Evolutionary conservation across 1,139 yeast species (phyloP), one percentile per base, ranked within the genome.

Genomic region (Pichia norvegensis): DNA sequence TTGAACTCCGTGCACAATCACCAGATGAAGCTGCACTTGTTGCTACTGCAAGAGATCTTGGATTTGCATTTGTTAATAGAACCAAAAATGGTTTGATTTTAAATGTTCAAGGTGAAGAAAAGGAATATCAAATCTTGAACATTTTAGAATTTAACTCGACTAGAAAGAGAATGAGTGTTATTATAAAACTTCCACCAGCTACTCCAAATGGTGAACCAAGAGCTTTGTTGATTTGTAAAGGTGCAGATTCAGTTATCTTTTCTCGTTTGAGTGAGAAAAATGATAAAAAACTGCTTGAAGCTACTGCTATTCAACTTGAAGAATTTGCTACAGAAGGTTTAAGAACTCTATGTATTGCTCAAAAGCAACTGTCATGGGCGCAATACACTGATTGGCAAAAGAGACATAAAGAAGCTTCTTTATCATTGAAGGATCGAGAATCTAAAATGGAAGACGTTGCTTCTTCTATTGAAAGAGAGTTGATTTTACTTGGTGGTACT

Each of bases 11-110:
- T 61, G 97, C 98, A 0, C 97, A 92, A 65, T 85, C 95, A n/a
- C 98, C 98, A 1, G 98, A 92, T 68, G 98, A 92, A 66, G 94
- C 95, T 36, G 97, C 98, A 0, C 75, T 92, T 49, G 98, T 92
- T 4, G 77, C 85, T 9, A 92, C 95, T 25, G 97, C 98, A 0
- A 76, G 95, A 58, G 97, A 92, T 62, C 70, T 87, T 58, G 98
- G 98, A 4, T 84, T 84, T 62, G 80, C 85, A 10, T 85, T 92
- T 63, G 69, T 78, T 38, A 85, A 78, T 42, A 78, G 95, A 59
- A 79, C 85, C 4, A 81, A 90, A 60, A 75, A 76, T 41, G 85
- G 88, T 39, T 70, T 87, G 23, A 66, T 79, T 35, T 65, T 92
- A 43, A 79, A 82, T 48, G 75, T 85, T 21, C 92, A 85, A 60